Evolutionary conservation across 768 basidiomycete genomes (phyloP), one percentile per base, ranked within the genome.

Genomic region (Punctularia strigosozonata): DNA sequence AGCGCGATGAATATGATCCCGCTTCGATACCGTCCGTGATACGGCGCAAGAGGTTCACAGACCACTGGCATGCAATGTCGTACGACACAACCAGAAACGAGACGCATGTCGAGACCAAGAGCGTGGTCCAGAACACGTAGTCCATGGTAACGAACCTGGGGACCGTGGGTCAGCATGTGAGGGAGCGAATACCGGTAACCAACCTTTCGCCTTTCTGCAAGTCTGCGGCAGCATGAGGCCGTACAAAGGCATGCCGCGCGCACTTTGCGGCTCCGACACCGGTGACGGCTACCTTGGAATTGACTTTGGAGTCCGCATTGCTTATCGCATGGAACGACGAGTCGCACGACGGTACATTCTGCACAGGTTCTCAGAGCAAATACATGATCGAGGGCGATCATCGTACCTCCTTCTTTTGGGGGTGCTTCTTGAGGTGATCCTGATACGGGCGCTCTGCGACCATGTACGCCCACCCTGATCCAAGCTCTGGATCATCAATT

Each of bases 171-270:
- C 20, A 13, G 14, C 10, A 25, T 28, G 21, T 25, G 15, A 34
- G 15, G n/a, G n/a, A 23, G 5, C 6, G 15, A 10, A 20, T 10
- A 26, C 15, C 5, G n/a, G 35, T 0, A 10, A 42, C 49, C 3
- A 36, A 56, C 53, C 47, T 21, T 31, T 56, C 51, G 4, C 54
- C 53, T 14, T 47, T 46, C 33, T 54, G 51, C 1, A 56, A 30
- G 15, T 30, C 28, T 30, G 28, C 53, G 1, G 52, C 36, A 0
- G 49, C 53, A 30, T 45, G 48, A 4, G 46, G 40, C 2, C 37
- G 37, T 13, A 52, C 38, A 10, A 56, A 34, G 3, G 42, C 51
- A 37, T 57, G 56, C 1, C 55, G 43, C 0, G 46, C 42, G 34
- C 49, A 51, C 6, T 39, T 21, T 5, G 41, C 40, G 4, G 36